Percentiles rank a stretch among this genome's conserved stretches.
phyloP scores from a whole-genome alignment of 306 rosid species.

The cucumber (Cucumis sativus) region Cucumber_9930_V3 NC_026656.2:19355501-19356000 shows the following conservation, averaged over 20 bases:
- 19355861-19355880: too few relatives aligned
- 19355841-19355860: too few relatives aligned
- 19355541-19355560: conserved; percentile 96
- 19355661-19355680: conserved; percentile 83
- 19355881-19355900: neutral
- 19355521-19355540: conserved; percentile 98
- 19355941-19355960: too few relatives aligned
- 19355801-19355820: neutral
- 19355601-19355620: conserved; percentile 90
- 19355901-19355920: too few relatives aligned
- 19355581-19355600: conserved; percentile 89
- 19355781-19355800: neutral
- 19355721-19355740: conserved; percentile 93
- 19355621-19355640: conserved; percentile 93
- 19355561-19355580: conserved; percentile 86
- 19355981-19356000: too few relatives aligned
- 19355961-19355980: too few relatives aligned
- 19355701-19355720: conserved; percentile 94
- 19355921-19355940: too few relatives aligned
- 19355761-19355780: conserved; percentile 60
- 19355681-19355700: conserved; percentile 75
- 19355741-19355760: conserved; percentile 85
- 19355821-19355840: too few relatives aligned
- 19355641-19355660: conserved; percentile 94
- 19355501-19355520: conserved; percentile 86